Percentiles rank a stretch among this genome's conserved stretches.
Evolutionary conservation across 495 filamentous ascomycete species (phyloP).

Genomic region (Lasiosphaeriaceae sp.): DNA sequence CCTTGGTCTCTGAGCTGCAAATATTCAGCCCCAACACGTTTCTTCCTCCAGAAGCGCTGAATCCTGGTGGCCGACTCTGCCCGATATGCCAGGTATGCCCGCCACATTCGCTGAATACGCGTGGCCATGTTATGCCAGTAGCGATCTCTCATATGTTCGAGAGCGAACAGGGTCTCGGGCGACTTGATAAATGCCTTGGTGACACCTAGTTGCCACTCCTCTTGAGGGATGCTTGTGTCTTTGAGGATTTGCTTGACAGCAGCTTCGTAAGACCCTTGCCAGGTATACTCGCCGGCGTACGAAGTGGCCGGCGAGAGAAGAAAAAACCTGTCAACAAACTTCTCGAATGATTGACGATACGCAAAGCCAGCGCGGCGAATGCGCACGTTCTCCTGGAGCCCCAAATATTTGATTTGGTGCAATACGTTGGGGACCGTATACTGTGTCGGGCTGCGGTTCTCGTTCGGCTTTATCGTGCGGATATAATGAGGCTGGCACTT

Average conservation of each 20-base stretch:
- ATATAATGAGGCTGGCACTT: constrained; percentile 96
- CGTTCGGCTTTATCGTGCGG: constrained; percentile 98
- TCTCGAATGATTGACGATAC: constrained; percentile 96
- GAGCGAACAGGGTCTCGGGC: constrained; percentile 92
- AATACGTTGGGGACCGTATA: constrained; percentile 89
- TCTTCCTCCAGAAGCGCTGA: constrained; percentile 91
- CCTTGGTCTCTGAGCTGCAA: constrained; percentile 85
- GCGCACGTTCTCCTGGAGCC: constrained; percentile 97
- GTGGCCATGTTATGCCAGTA: constrained; percentile 99
- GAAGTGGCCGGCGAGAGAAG: constrained; percentile 90
- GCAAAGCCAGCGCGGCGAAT: constrained; percentile 96
- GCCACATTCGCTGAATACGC: constrained; percentile 94
- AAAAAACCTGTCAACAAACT: constrained; percentile 97
- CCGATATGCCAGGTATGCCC: constrained; percentile 89
- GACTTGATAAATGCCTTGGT: constrained; percentile 99
- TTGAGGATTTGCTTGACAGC: constrained; percentile 93
- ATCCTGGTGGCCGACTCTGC: constrained; percentile 91
- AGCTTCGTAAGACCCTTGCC: constrained; percentile 79
- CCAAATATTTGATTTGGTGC: constrained; percentile 99
- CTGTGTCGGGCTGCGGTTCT: constrained; percentile 91
- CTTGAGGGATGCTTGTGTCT: constrained; percentile 88
- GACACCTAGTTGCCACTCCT: constrained; percentile 96
- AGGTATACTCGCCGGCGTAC: constrained; percentile 96
- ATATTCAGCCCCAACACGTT: constrained; percentile 81
- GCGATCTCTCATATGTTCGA: constrained; percentile 95